Base-by-base conservation (phyloP, 306 rosid genomes). In the Vigna mungo region DNA sequence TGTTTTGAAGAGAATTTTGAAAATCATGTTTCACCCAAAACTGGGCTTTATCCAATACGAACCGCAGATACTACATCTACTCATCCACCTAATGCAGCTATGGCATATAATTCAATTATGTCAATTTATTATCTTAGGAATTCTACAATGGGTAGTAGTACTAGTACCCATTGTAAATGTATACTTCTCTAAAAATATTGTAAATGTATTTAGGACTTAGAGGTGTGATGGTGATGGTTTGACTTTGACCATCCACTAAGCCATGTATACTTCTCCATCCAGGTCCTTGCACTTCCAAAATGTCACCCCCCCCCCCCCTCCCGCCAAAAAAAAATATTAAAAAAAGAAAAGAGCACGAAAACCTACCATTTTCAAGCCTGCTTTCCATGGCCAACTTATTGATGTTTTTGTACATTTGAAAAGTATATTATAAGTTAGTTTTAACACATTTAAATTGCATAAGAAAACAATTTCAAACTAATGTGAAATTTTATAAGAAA, bases 41-140 rank as follows among this genome's bases (percentile, higher is more conserved):
- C 27, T 25, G 3, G 27, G 27, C 27, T 25, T 25, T 2, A 25
- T 25, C 27, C 27, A 25, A 25, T 25, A 25, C 27, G 39, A 62
- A 76, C 34, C 16, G 23, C 64, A 62, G 27, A 76, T 62, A 18
- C 52, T 13, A 68, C 43, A 39, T 17, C 21, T 37, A 72, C 53
- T 49, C 41, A 67, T 59, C 74, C 30, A 63, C 69, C 74, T 53
- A 41, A 66, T 27, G 62, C 62, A 74, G 34, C 74, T 53, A 74
- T 13, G 53, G 55, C 72, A 72, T 66, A 52, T 60, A 64, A 78
- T 59, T 41, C 47, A 67, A 4, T 59, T 10, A 2, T 47, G 32
- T 72, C 53, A 21, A 59, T 49, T 25, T 68, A 63, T 77, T 72
- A 17, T 73, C 10, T 13, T 1, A n/a, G 49, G 65, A 36, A 37